Evolutionary conservation across 805 yeast genomes (phyloP).

Genomic region (Barnettozyma vustinii): DNA sequence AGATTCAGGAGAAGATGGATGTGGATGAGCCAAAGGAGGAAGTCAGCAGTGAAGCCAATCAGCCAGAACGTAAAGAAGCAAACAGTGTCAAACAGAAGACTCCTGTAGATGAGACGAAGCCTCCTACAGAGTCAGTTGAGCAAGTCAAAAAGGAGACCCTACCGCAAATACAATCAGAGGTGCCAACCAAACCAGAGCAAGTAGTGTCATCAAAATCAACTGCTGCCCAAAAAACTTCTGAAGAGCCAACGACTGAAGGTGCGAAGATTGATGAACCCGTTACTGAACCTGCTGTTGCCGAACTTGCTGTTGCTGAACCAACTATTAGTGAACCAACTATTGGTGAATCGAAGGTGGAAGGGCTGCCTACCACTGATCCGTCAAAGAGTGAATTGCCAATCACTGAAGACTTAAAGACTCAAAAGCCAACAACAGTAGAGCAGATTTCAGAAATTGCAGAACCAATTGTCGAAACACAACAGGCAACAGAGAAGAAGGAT

Average conservation of each 20-base stretch:
- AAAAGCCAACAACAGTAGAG: background rate
- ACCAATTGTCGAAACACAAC: background rate
- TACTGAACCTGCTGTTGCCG: background rate
- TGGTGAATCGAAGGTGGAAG: background rate
- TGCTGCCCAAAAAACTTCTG: background rate
- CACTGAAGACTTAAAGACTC: background rate
- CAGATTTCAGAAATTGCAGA: background rate
- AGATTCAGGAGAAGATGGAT: conserved; percentile 6
- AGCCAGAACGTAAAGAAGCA: background rate
- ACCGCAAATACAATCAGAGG: background rate
- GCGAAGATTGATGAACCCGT: background rate
- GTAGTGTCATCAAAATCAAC: background rate
- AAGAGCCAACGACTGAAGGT: background rate
- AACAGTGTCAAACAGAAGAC: background rate
- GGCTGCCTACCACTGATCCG: background rate
- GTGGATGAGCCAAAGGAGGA: conserved; percentile 1
- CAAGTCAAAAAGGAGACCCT: background rate
- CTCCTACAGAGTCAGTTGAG: background rate
- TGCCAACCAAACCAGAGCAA: background rate
- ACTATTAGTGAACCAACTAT: background rate
- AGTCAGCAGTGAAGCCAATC: background rate
- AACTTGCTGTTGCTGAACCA: no score
- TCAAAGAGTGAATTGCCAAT: background rate
- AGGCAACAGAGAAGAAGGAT: conserved; percentile 8
- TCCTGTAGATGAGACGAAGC: no score